Base-by-base conservation (phyloP, 1,284 basidiomycete species). In the Fomitiporia mediterranea region DNA sequence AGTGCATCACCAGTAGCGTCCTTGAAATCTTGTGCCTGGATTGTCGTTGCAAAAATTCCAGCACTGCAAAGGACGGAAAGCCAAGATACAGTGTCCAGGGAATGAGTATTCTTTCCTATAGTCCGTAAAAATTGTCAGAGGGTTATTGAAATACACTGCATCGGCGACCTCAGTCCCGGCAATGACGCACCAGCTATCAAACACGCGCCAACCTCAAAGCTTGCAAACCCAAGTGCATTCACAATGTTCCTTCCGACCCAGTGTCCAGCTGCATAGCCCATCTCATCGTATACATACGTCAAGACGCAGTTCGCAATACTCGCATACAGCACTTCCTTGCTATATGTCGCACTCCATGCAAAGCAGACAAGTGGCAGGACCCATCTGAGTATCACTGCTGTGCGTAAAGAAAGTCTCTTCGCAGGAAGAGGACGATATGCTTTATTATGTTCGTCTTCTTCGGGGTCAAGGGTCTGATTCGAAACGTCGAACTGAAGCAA, bases 361-460 rank as follows among this genome's bases (percentile, higher is more conserved):
- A 69, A 63, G 58, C 72, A 77, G 0, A 70, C 52, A 3, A 68
- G 64, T 1, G 71, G 60, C 30, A 72, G 66, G 5, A 65, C 23
- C 70, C 72, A 73, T 11, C 74, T 71, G 1, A 78, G 65, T 1
- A 60, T 39, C 5, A 58, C 58, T 1, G 76, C 70, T 11, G 64
- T 63, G 2, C 46, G 37, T 8, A 72, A 53, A 8, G 72, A 65
- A 23, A 79, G 72, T 2, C 72, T 69, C 7, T 70, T 69, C 3
- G 75, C 64, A 0, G 76, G 75, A 15, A 79, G 63, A 2, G 77
- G 77, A 8, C 77, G 62, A 65, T 73, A 73, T 0, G 72, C 69
- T 56, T 78, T 75, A 63, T 79, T 79, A 39, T 66, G 54, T 2
- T 42, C 53, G 58, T 79, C 76, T 59, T 78, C 77, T 13, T 69